Conservation (phyloP, 176 grass and related monocot genomes). For the Tillandsia fasciculata region DNA sequence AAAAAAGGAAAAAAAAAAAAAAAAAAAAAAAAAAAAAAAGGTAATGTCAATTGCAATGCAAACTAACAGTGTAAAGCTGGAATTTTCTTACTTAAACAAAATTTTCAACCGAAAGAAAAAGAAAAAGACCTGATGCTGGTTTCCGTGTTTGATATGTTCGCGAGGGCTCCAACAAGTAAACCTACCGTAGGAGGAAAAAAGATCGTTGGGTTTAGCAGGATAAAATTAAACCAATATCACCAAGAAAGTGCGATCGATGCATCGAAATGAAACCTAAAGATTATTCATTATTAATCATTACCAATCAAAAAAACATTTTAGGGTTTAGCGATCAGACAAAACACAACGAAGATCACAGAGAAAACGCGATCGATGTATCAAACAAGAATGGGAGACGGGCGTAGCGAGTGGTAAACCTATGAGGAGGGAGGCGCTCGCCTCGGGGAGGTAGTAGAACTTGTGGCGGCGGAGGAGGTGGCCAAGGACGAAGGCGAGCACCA, state of each 20-base stretch:
- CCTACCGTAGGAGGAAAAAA: slow-evolving; percentile 33
- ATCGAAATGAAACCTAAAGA: no score
- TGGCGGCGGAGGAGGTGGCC: slow-evolving; percentile 91
- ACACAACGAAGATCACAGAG: neutral
- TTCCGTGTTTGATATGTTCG: slow-evolving; percentile 96
- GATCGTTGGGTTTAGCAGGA: neutral
- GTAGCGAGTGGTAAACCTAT: slow-evolving; percentile 41
- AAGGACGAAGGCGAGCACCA: slow-evolving; percentile 93
- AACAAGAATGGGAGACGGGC: neutral
- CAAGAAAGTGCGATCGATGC: neutral
- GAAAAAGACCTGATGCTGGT: slow-evolving; percentile 66
- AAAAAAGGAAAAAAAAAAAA: neutral
- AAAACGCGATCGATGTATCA: neutral
- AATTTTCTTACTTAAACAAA: no score
- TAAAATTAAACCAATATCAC: no score
- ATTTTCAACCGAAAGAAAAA: neutral
- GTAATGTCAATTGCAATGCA: neutral
- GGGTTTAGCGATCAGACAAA: neutral
- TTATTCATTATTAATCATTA: neutral
- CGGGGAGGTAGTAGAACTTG: slow-evolving; percentile 93
- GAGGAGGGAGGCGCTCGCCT: slow-evolving; percentile 94
- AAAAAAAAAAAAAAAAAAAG: slow-evolving; percentile 4
- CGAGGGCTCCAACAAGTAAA: slow-evolving; percentile 86
- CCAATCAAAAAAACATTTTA: neutral
- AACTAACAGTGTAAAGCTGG: neutral